Evolutionary conservation across 768 basidiomycete species (phyloP).

Genomic region (Hericium rajendrae): DNA sequence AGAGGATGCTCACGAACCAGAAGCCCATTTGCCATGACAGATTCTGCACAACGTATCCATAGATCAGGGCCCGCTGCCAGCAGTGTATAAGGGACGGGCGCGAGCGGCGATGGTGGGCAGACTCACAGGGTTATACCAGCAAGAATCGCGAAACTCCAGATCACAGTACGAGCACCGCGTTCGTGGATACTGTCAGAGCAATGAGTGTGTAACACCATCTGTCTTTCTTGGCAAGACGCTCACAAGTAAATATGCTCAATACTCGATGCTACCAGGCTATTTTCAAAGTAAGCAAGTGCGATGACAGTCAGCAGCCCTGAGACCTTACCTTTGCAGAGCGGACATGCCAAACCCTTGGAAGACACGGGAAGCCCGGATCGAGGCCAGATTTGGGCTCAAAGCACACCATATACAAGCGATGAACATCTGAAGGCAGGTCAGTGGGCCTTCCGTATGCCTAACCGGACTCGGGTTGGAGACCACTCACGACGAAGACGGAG

Average conservation of each 20-base stretch:
- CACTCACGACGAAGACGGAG: conserved; percentile 29
- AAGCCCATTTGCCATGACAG: conserved; percentile 35
- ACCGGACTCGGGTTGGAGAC: too few species aligned
- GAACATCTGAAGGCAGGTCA: conserved; percentile 26
- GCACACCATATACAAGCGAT: conserved; percentile 37
- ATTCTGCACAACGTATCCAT: conserved; percentile 37
- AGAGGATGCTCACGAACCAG: conserved; percentile 37
- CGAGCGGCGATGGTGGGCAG: not conserved
- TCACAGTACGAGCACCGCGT: conserved; percentile 31
- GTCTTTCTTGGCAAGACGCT: not conserved
- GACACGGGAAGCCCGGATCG: conserved; percentile 32
- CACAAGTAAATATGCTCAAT: conserved; percentile 36
- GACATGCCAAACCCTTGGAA: conserved; percentile 41
- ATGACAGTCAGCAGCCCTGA: not conserved
- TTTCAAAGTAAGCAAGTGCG: not conserved
- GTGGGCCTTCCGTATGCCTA: not conserved
- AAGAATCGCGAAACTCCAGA: conserved; percentile 38
- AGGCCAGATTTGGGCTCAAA: conserved; percentile 30
- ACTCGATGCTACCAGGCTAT: conserved; percentile 31
- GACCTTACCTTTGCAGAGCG: conserved; percentile 28
- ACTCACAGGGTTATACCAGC: conserved; percentile 32
- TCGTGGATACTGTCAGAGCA: conserved; percentile 27
- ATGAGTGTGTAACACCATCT: not conserved
- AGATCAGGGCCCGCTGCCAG: conserved; percentile 30
- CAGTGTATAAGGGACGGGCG: not conserved